Base-by-base conservation (phyloP, 202 grass and related monocot genomes). In the Setaria viridis region DNA sequence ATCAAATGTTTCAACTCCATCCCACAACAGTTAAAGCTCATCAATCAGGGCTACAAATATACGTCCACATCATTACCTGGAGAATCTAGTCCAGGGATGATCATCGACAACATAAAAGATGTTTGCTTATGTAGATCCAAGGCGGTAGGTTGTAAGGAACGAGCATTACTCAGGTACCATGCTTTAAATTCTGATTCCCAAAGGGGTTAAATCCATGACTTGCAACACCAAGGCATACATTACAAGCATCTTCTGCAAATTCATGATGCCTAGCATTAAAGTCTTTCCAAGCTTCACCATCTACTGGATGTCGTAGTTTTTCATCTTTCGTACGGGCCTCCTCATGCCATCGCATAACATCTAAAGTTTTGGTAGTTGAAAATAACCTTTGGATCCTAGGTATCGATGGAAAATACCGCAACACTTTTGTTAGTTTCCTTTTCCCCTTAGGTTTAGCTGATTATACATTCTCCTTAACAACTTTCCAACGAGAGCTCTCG, bases 91-190 rank as follows among this genome's bases (percentile, higher is more conserved):
- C 87, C 20, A 68, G 58, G 76, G 12, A 89, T 89, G 43, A 81
- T 70, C 60, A 85, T 85, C 5, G 77, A 85, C 30, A 85, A 19
- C 11, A 85, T 49, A 33, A 89, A 81, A 76, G 51, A 80, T 50
- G 74, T 58, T 63, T 80, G 51, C 33, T 89, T 84, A 84, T 85
- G 60, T 63, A 89, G 7, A 84, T 89, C 73, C 74, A 84, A 5
- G 74, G 74, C 76, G 48, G 48, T 2, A 50, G 48, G 11, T 50
- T 50, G 48, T 50, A 50, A 50, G 48, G 48, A 14, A 50, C 48
- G 11, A 50, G 48, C 48, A 50, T 50, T 14, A 50, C 48, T 50
- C 25, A 25, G 48, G 48, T 25, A 25, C 48, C 48, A 50, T 65
- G 45, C 34, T 71, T 50, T 30, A 21, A 19, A 33, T 21, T 85